phyloP scores from a whole-genome alignment of 441 rosid genomes.

The Syzygium syzygioides region DNA sequence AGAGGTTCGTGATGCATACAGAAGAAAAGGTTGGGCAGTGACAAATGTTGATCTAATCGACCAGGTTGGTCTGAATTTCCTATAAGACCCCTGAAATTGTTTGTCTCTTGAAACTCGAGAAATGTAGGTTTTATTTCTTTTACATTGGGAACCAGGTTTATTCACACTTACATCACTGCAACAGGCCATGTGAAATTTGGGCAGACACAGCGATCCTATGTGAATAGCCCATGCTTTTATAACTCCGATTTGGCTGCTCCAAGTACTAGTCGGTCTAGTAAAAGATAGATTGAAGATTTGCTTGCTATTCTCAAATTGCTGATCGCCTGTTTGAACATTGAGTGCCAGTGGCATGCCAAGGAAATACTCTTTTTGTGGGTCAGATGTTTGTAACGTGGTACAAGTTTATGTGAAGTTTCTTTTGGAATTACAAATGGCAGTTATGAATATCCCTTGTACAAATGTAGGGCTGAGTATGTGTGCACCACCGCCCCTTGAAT shows the following conservation, averaged over 20 bases:
- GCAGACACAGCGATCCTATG: not conserved
- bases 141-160: not conserved
- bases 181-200: not conserved
- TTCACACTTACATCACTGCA: not conserved
- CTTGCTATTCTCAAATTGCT: not conserved
- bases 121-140: not conserved
- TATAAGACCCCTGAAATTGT: not conserved
- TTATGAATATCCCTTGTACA: not conserved
- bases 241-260: not conserved
- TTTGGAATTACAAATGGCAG: not conserved
- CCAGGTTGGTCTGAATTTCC: not conserved
- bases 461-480: not conserved
- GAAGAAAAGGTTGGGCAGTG: not conserved
- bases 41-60: not conserved
- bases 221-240: not conserved
- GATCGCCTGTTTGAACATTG: not conserved
- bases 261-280: not conserved
- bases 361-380: not conserved
- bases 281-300: not conserved
- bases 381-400: not conserved
- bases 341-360: not conserved
- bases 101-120: not conserved
- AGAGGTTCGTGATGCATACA: conserved; percentile 3
- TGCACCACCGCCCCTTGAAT: not conserved
- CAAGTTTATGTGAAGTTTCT: not conserved